A percentile compares a stretch with the other conserved stretches of the same genome.
phyloP scores from a whole-genome alignment of 163 green algal genomes.

The Scenedesmus sp. region DNA sequence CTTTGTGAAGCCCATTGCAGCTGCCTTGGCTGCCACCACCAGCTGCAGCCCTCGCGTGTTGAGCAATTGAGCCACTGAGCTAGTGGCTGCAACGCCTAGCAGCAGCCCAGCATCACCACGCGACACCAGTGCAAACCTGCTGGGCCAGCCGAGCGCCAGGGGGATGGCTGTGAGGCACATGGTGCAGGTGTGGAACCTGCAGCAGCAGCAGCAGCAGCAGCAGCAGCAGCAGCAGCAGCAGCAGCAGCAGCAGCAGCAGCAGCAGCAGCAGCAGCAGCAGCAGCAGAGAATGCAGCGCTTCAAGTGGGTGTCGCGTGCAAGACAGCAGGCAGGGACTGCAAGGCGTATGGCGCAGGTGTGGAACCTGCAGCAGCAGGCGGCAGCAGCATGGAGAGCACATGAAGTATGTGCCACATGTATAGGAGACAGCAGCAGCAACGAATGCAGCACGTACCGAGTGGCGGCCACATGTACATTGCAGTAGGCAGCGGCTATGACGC shows the following conservation, averaged over 20 bases:
- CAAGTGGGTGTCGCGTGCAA: no score
- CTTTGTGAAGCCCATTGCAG: constrained; percentile 44
- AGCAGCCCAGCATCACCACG: background rate
- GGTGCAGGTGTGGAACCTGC: constrained; percentile 49
- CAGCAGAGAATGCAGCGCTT: background rate
- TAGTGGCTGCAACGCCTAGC: constrained; percentile 32
- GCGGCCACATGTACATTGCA: no score
- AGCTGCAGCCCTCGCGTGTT: constrained; percentile 38
- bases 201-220: background rate
- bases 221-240: background rate
- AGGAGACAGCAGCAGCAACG: background rate
- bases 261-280: background rate
- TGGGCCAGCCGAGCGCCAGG: constrained; percentile 1
- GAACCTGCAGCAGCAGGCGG: background rate
- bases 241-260: background rate
- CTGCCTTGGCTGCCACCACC: constrained; percentile 25
- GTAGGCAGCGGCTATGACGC: no score
- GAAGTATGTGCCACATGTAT: background rate
- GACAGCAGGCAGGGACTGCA: no score
- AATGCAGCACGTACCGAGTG: no score
- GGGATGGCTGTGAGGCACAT: constrained; percentile 6
- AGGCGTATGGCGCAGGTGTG: no score
- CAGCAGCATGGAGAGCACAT: no score
- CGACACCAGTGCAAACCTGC: constrained; percentile 13
- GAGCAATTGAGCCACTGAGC: constrained; percentile 42